Percentiles rank a stretch among this genome's conserved stretches.
phyloP scores from a whole-genome alignment of 2,329 filamentous ascomycete genomes.

The Fusarium buharicum region DNA sequence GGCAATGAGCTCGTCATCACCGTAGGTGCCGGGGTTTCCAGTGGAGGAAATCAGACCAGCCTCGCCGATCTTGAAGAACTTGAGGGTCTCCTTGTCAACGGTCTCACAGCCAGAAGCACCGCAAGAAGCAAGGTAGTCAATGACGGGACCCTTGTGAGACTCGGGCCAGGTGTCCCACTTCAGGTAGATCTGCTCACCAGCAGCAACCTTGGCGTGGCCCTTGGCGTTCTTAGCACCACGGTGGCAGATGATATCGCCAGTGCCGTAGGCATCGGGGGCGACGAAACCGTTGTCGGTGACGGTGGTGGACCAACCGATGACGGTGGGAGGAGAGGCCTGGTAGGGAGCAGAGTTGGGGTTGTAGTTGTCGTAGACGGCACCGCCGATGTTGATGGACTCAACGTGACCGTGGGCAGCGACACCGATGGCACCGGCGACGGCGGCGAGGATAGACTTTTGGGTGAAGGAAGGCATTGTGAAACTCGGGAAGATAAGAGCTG shows the following conservation, averaged over 20 bases:
- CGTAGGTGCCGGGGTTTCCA: slow-evolving; percentile 52
- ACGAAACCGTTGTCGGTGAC: slow-evolving; percentile 64
- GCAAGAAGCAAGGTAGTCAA: slow-evolving; percentile 72
- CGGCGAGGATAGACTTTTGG: slow-evolving; percentile 42
- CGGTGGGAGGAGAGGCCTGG: slow-evolving; percentile 31
- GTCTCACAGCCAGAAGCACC: slow-evolving; percentile 62
- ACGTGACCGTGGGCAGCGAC: slow-evolving; percentile 48
- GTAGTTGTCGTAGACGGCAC: slow-evolving; percentile 41
- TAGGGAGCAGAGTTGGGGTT: slow-evolving; percentile 38
- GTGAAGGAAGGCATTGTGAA: slow-evolving; percentile 46
- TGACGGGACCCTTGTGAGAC: slow-evolving; percentile 64
- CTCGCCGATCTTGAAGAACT: slow-evolving; percentile 74
- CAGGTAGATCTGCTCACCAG: slow-evolving; percentile 54
- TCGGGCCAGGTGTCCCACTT: slow-evolving; percentile 57
- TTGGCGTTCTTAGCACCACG: slow-evolving; percentile 53
- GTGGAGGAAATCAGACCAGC: slow-evolving; percentile 62
- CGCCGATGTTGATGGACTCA: slow-evolving; percentile 43
- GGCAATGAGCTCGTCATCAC: slow-evolving; percentile 55
- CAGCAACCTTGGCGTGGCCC: slow-evolving; percentile 53
- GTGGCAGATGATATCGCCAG: slow-evolving; percentile 61
- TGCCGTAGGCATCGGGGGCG: slow-evolving; percentile 52
- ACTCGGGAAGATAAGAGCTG: slow-evolving; percentile 5
- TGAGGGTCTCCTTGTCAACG: slow-evolving; percentile 63
- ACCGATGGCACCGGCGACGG: slow-evolving; percentile 42
- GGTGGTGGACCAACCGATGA: slow-evolving; percentile 54